Base-by-base conservation (phyloP, 768 basidiomycete species). In the Lactifluus hygrophoroides region DNA sequence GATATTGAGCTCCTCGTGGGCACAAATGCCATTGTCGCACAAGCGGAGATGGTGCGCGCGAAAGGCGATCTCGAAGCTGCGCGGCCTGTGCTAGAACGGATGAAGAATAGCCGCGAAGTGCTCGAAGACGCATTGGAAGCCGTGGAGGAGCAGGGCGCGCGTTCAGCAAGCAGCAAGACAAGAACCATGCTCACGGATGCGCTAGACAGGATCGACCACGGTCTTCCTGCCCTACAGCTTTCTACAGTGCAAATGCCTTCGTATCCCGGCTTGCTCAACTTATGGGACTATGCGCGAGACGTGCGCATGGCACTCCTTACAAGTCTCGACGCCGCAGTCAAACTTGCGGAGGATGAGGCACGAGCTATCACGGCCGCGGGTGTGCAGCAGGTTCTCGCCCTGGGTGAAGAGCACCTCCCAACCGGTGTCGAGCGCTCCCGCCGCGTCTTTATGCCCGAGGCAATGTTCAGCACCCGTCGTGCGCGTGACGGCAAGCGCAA, bases 391-490 rank as follows among this genome's bases (percentile, higher is more conserved):
- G 81, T 96, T 61, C 74, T 76, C 40, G 72, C 77, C 17, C 74
- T 96, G 19, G 93, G 83, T 19, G 86, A 95, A 58, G 75, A 75
- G 56, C 82, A 90, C 71, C 80, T 99, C 16, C 89, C 88, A 1
- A 78, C 79, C 51, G 87, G 85, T 57, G 90, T 92, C 23, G 91
- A 93, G 69, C 78, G 90, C 40, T 83, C 82, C 49, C 79, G 83
- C 56, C 79, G 91, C 27, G 83, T 95, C 13, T 99, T 99, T 77
- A 84, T 90, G 75, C 91, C 95, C n/a, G 88, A 95, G 69, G 95
- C 92, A 14, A 98, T 99, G 96, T 99, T 98, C 74, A 82, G 81
- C 54, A 71, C 78, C 43, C 77, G 76, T 23, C 69, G 73, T 28
- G 70, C 77, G 8, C 56, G 62, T 46, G 66, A 68, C 25, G 69